A percentile compares a stretch with the other conserved stretches of the same genome.
Conservation (phyloP, 306 rosid species). For the Prunus padus region DNA sequence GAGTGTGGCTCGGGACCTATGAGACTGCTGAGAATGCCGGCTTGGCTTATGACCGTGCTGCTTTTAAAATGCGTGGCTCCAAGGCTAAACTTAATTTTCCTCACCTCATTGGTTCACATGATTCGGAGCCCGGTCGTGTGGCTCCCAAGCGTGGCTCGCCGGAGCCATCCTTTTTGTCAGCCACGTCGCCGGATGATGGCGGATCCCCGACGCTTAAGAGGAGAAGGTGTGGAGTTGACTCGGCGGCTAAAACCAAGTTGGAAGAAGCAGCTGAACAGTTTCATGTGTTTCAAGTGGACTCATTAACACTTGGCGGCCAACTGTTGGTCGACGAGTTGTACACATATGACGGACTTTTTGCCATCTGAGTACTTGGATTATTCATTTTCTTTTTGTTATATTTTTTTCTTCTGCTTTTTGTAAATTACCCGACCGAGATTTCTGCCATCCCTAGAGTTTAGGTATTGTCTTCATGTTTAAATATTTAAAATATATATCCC, state of each 20-base stretch:
- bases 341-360: not conserved
- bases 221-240: not conserved
- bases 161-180: not conserved
- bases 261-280: not conserved
- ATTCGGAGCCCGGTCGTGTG: not conserved
- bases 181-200: not conserved
- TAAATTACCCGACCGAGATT: no score
- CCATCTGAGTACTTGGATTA: not conserved
- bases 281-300: not conserved
- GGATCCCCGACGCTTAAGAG: conserved; percentile 1
- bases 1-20: conserved; percentile 67
- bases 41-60: conserved; percentile 60
- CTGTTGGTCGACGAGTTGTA: not conserved
- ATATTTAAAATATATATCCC: no score
- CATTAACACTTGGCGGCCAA: not conserved
- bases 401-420: no score
- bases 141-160: conserved; percentile 7
- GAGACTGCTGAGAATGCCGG: conserved; percentile 51
- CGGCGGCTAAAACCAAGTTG: not conserved
- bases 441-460: no score
- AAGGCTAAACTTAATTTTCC: conserved; percentile 69
- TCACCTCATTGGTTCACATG: conserved; percentile 33
- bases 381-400: not conserved
- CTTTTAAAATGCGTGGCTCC: conserved; percentile 53
- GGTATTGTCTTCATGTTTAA: no score